Conservation (phyloP, 345 rosid species). For the Chamaenerion angustifolium region DNA sequence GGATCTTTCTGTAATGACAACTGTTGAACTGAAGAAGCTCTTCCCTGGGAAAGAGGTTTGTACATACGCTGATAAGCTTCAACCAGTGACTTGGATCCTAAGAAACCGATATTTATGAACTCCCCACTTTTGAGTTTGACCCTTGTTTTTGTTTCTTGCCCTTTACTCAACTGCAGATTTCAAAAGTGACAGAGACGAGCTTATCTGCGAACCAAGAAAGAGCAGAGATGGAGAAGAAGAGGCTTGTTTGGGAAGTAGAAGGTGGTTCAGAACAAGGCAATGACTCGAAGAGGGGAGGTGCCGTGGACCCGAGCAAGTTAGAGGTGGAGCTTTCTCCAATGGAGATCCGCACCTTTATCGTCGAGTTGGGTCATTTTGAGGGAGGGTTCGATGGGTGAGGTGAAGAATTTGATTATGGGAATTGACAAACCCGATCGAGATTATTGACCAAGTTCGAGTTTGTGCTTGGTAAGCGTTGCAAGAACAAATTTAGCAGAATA, state of each 20-base stretch:
- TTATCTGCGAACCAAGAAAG: conserved; percentile 82
- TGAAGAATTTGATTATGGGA: too few species aligned
- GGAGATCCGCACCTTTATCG: conserved; percentile 79
- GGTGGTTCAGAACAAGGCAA: conserved; percentile 18
- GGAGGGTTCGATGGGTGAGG: conserved; percentile 4
- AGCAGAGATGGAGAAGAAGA: conserved; percentile 61
- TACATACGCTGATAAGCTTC: conserved; percentile 4
- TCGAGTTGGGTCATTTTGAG: conserved; percentile 11
- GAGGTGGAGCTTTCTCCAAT: conserved; percentile 78
- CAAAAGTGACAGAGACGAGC: conserved; percentile 49
- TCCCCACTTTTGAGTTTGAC: neutral
- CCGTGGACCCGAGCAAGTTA: conserved; percentile 39
- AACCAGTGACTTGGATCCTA: neutral
- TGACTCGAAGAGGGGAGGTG: conserved; percentile 35
- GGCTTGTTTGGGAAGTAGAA: conserved; percentile 67
- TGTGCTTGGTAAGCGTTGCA: too few species aligned
- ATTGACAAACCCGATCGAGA: too few species aligned
- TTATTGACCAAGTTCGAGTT: too few species aligned
- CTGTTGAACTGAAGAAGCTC: conserved; percentile 30
- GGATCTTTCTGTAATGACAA: conserved; percentile 34
- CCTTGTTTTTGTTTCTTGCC: neutral
- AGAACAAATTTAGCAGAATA: too few species aligned
- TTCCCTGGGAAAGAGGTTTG: conserved; percentile 41
- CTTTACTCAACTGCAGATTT: conserved; percentile 25
- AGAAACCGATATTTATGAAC: neutral